Percentiles rank a stretch among this genome's conserved stretches.
phyloP scores from a whole-genome alignment of 106 monocot species.

The Dendrobium officinale region DNA sequence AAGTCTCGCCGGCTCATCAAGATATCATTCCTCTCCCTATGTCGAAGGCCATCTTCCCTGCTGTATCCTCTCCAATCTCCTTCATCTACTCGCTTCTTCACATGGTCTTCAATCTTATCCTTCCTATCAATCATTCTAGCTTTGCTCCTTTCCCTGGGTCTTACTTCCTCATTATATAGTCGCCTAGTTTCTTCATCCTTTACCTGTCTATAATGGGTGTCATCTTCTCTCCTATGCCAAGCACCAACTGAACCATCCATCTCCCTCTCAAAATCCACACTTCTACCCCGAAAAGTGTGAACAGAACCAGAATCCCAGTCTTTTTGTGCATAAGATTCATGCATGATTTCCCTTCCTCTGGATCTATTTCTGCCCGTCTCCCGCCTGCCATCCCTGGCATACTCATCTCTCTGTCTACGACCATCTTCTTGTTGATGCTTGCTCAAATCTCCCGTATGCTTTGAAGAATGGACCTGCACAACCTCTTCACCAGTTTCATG shows the following conservation, averaged over 20 bases:
- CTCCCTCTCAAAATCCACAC: constrained; percentile 56
- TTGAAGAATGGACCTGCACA: constrained; percentile 28
- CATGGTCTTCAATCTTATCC: constrained; percentile 41
- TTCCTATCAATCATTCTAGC: constrained; percentile 36
- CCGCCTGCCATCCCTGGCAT: constrained; percentile 36
- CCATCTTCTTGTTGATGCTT: constrained; percentile 36
- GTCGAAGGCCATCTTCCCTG: constrained; percentile 32
- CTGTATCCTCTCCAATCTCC: constrained; percentile 47
- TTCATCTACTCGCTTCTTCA: constrained; percentile 56
- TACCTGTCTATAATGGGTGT: constrained; percentile 32
- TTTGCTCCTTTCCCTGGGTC: constrained; percentile 43
- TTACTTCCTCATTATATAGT: constrained; percentile 32
- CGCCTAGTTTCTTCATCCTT: constrained; percentile 60
- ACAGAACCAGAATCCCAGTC: constrained; percentile 28
- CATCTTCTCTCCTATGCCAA: constrained; percentile 57
- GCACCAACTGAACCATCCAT: constrained; percentile 16
- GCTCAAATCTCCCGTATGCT: constrained; percentile 22
- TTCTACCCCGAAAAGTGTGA: constrained; percentile 36
- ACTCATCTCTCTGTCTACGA: constrained; percentile 36
- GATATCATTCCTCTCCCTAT: constrained; percentile 45
- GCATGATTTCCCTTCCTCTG: constrained; percentile 36
- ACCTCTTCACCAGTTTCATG: constrained; percentile 47
- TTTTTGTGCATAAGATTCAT: constrained; percentile 31
- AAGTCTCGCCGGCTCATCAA: constrained; percentile 32
- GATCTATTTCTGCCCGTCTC: constrained; percentile 25